Conservation (phyloP, 352 stramenopile species). For the Phytophthora citrophthora region DNA sequence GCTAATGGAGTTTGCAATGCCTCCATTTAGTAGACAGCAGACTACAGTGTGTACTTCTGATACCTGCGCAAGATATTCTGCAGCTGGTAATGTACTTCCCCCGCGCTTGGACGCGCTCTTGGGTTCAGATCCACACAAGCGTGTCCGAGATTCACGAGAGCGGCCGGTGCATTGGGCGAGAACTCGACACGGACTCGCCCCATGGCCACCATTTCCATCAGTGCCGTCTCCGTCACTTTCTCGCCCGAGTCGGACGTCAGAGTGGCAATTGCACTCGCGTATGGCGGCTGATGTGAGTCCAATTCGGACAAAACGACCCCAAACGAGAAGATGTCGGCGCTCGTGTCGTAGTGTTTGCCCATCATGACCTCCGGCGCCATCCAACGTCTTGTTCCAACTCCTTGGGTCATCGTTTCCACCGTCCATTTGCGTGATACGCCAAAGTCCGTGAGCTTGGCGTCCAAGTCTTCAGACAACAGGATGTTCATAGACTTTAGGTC, state of each 20-base stretch:
- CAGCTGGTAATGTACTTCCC: slow-evolving; percentile 41
- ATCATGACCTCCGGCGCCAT: slow-evolving; percentile 65
- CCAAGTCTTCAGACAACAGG: slow-evolving; percentile 33
- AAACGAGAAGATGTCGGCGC: slow-evolving; percentile 57
- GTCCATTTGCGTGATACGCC: slow-evolving; percentile 48
- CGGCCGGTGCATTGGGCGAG: slow-evolving; percentile 26
- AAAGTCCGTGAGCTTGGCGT: slow-evolving; percentile 69
- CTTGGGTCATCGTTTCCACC: slow-evolving; percentile 54
- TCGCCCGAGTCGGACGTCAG: slow-evolving; percentile 34
- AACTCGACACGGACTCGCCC: slow-evolving; percentile 38
- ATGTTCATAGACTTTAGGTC: slow-evolving; percentile 75
- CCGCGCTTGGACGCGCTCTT: slow-evolving; percentile 22
- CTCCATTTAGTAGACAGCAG: neutral
- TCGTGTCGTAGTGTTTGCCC: slow-evolving; percentile 51
- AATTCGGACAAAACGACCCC: slow-evolving; percentile 46
- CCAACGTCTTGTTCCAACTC: slow-evolving; percentile 46
- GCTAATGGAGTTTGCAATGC: neutral
- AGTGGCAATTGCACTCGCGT: slow-evolving; percentile 30
- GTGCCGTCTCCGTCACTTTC: slow-evolving; percentile 32
- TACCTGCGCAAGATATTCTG: slow-evolving; percentile 39
- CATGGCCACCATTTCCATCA: slow-evolving; percentile 44
- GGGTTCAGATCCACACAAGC: slow-evolving; percentile 38
- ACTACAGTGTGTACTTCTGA: slow-evolving; percentile 41
- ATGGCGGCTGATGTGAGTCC: slow-evolving; percentile 43
- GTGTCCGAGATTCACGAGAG: slow-evolving; percentile 27